A percentile compares a stretch with the other conserved stretches of the same genome.
These are phyloP conservation scores for Rhododendron henanense DNA, from an alignment of 148 eudicot genomes.

Conservation along the genomic window DNA sequence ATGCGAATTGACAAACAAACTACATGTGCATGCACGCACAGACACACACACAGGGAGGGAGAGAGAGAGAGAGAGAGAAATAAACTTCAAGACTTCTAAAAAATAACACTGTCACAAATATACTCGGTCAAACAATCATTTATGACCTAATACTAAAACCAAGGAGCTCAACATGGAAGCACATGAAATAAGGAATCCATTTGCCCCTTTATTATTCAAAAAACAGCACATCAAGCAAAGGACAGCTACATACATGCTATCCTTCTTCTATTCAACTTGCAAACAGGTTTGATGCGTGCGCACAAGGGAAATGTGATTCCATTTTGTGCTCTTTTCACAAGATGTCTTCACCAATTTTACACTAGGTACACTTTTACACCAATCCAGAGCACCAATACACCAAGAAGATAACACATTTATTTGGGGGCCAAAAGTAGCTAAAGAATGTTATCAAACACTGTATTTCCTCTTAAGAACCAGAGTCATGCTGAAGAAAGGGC, in stretches of 20 bases:
- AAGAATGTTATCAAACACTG: background rate
- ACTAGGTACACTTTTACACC: background rate
- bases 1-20: background rate
- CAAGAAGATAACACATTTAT: background rate
- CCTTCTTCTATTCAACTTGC: background rate
- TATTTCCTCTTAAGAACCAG: constrained; percentile 4
- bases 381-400: background rate
- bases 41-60: no score
- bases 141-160: background rate
- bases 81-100: background rate
- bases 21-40: background rate
- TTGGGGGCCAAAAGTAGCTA: constrained; percentile 7
- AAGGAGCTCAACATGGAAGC: background rate
- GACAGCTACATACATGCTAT: background rate
- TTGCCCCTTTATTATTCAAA: background rate
- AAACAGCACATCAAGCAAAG: background rate
- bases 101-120: background rate
- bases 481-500: background rate
- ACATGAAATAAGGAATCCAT: background rate
- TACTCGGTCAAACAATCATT: background rate
- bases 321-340: background rate
- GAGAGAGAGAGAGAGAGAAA: no score
- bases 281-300: background rate
- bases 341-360: background rate
- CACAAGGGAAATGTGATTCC: background rate